Conservation (phyloP, 495 filamentous ascomycete genomes). For the Daldinia childiae region DNA sequence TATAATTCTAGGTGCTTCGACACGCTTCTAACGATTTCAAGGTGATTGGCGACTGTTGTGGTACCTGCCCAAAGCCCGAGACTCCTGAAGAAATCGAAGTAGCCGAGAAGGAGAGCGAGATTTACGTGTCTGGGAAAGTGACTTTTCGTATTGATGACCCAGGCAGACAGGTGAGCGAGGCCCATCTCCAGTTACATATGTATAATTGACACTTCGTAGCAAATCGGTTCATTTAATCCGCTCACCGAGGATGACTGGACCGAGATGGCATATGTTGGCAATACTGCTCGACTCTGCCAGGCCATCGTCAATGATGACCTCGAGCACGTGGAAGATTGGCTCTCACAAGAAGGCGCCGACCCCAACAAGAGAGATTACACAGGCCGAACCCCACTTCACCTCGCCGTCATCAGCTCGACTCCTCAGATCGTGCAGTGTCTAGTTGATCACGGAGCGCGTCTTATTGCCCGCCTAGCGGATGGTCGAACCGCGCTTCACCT, state of each 20-base stretch:
- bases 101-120: conserved; percentile 73
- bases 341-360: conserved; percentile 66
- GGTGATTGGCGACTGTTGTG: conserved; percentile 81
- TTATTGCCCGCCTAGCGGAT: conserved; percentile 77
- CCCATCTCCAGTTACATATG: neutral
- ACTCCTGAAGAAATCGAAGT: conserved; percentile 75
- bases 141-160: conserved; percentile 81
- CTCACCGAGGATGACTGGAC: conserved; percentile 85
- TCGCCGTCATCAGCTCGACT: conserved; percentile 73
- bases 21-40: conserved; percentile 48
- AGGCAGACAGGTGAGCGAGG: conserved; percentile 71
- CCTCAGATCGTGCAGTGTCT: conserved; percentile 74
- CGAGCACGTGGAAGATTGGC: conserved; percentile 73
- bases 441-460: conserved; percentile 75
- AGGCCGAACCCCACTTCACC: conserved; percentile 81
- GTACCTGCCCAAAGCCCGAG: conserved; percentile 72
- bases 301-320: conserved; percentile 77
- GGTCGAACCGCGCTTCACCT: conserved; percentile 82
- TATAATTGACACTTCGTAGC: conserved; percentile 37
- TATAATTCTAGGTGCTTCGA: neutral
- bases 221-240: conserved; percentile 76
- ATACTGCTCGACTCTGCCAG: conserved; percentile 74
- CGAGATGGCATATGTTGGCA: conserved; percentile 78
- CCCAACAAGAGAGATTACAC: conserved; percentile 76
- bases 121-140: conserved; percentile 74